Evolutionary conservation across 352 stramenopile species (phyloP).

Genomic region (Phytophthora sojae): DNA sequence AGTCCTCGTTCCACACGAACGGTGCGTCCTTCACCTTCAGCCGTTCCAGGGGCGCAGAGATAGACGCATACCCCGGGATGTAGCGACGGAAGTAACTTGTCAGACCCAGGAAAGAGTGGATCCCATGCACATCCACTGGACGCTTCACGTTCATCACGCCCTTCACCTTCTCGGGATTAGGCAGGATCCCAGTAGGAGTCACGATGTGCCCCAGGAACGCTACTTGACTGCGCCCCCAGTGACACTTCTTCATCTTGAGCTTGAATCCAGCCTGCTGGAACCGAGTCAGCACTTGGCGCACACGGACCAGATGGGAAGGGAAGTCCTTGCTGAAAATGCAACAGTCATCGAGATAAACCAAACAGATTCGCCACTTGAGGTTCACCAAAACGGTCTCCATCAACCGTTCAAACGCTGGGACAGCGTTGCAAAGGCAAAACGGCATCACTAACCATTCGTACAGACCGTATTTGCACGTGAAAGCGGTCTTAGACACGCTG

Average conservation of each 20-base stretch:
- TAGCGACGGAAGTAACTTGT: conserved; percentile 11
- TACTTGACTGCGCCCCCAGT: conserved; percentile 10
- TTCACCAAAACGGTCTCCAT: conserved; percentile 13
- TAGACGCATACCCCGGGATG: conserved; percentile 7
- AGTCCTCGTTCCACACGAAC: conserved; percentile 7
- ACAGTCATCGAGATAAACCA: conserved; percentile 9
- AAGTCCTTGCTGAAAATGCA: conserved; percentile 9
- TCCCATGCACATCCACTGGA: conserved; percentile 1
- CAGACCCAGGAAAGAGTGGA: conserved; percentile 2
- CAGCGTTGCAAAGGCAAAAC: conserved; percentile 5
- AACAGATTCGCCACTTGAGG: conserved; percentile 5
- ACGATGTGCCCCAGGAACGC: conserved; percentile 17
- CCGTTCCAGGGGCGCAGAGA: conserved; percentile 8
- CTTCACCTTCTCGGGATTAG: conserved; percentile 19
- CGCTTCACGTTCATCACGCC: too few relatives aligned
- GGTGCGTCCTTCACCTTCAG: conserved; percentile 10
- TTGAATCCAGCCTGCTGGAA: conserved; percentile 3
- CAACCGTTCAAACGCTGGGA: not conserved
- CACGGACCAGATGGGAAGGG: not conserved
- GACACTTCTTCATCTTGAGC: conserved; percentile 18
- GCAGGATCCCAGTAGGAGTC: not conserved
- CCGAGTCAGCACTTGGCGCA: not conserved
- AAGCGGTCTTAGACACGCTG: not conserved
- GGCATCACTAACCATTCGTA: conserved; percentile 3
- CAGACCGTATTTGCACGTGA: too few relatives aligned